phyloP scores from a whole-genome alignment of 2,329 filamentous ascomycete genomes.

The Fusarium verticillioides region DNA sequence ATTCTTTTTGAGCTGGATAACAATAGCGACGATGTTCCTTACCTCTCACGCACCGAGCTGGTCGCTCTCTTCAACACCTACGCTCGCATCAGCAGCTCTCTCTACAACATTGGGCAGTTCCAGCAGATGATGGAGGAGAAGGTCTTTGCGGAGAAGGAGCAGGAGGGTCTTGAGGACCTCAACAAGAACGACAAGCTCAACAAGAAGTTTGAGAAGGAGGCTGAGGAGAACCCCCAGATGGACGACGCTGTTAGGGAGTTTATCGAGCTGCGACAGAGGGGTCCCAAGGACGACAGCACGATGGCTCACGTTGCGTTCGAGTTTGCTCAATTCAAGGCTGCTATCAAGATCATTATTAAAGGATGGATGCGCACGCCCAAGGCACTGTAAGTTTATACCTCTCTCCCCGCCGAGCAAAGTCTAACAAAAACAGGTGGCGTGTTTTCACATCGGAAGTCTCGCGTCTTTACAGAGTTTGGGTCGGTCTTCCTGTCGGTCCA shows the following conservation, averaged over 20 bases:
- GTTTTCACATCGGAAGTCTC: conserved; percentile 58
- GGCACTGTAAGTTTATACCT: conserved; percentile 69
- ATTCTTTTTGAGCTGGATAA: conserved; percentile 93
- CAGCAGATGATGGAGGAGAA: conserved; percentile 60
- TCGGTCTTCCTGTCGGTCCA: conserved; percentile 63
- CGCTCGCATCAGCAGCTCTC: conserved; percentile 83
- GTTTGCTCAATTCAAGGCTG: conserved; percentile 68
- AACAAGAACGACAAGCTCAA: conserved; percentile 47
- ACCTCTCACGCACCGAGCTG: conserved; percentile 87
- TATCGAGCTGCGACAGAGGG: conserved; percentile 48
- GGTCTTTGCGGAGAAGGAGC: conserved; percentile 37
- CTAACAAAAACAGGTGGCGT: conserved; percentile 50
- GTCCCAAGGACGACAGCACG: conserved; percentile 49
- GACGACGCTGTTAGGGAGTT: conserved; percentile 53
- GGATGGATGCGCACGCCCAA: conserved; percentile 77
- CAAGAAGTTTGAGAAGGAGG: conserved; percentile 43
- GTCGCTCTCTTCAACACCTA: conserved; percentile 96
- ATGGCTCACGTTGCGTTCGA: conserved; percentile 73
- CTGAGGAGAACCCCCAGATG: conserved; percentile 49
- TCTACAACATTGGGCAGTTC: conserved; percentile 81
- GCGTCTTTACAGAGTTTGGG: conserved; percentile 61
- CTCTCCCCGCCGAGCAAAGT: not conserved
- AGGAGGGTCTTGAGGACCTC: conserved; percentile 47
- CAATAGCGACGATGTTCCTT: conserved; percentile 71
- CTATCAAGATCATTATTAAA: conserved; percentile 72